phyloP scores from a whole-genome alignment of 805 yeast genomes.

The Pichia scutulata region DNA sequence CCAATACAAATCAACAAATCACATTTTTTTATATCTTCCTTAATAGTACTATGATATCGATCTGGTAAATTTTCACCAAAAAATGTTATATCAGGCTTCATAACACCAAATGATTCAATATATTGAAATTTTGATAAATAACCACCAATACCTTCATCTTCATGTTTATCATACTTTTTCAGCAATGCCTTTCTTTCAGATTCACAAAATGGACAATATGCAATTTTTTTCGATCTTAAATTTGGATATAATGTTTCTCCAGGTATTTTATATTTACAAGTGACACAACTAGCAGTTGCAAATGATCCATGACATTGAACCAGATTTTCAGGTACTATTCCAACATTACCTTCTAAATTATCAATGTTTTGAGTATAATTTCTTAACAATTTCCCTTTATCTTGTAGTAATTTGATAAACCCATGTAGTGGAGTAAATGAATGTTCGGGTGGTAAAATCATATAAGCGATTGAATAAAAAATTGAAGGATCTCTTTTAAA shows the following conservation, averaged over 20 bases:
- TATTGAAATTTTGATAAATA: slow-evolving; percentile 23
- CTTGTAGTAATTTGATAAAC: slow-evolving; percentile 66
- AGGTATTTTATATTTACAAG: slow-evolving; percentile 58
- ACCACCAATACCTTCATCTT: slow-evolving; percentile 22
- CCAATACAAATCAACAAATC: slow-evolving; percentile 83
- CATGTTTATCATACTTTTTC: slow-evolving; percentile 24
- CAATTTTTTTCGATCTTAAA: slow-evolving; percentile 52
- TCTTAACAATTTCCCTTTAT: slow-evolving; percentile 66
- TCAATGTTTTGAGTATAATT: slow-evolving; percentile 91
- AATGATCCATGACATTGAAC: slow-evolving; percentile 93
- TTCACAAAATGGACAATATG: slow-evolving; percentile 65
- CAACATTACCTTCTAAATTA: slow-evolving; percentile 76
- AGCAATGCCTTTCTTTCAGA: slow-evolving; percentile 31
- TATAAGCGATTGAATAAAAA: slow-evolving; percentile 79
- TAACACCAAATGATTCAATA: slow-evolving; percentile 60
- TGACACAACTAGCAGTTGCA: slow-evolving; percentile 77
- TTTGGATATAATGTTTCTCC: slow-evolving; percentile 60
- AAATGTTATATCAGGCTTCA: slow-evolving; percentile 90
- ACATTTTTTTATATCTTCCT: slow-evolving; percentile 56
- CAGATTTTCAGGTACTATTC: slow-evolving; percentile 54
- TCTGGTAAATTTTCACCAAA: slow-evolving; percentile 81
- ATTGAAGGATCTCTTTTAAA: slow-evolving; percentile 71
- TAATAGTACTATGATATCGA: slow-evolving; percentile 51
- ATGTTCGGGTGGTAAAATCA: slow-evolving; percentile 68
- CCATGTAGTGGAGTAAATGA: slow-evolving; percentile 72